phyloP scores from a whole-genome alignment of 805 yeast genomes.

The Pichia scutulata region DNA sequence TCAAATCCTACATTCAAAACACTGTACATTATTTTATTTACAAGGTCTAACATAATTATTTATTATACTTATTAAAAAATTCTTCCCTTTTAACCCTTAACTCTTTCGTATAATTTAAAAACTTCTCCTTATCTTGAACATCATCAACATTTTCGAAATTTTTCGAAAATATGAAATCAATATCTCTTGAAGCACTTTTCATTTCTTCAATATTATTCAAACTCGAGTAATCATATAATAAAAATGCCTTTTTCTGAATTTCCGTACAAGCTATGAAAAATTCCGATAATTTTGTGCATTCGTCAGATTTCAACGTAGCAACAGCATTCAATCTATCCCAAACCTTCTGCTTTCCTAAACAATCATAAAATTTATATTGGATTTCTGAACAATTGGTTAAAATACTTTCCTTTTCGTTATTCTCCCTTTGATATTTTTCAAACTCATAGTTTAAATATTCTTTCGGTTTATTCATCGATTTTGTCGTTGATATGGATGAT shows the following conservation, averaged over 20 bases:
- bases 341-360: constrained; percentile 17
- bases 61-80: constrained; percentile 22
- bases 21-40: background rate
- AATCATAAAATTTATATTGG: constrained; percentile 22
- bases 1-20: too few species aligned
- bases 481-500: background rate
- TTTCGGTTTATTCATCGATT: constrained; percentile 5
- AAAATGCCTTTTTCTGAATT: constrained; percentile 26
- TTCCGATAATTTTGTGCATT: constrained; percentile 22
- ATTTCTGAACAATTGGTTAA: constrained; percentile 29
- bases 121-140: constrained; percentile 19
- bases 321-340: constrained; percentile 14
- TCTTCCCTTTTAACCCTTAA: constrained; percentile 25
- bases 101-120: constrained; percentile 19
- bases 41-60: constrained; percentile 8
- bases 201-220: constrained; percentile 24
- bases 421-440: constrained; percentile 24
- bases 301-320: constrained; percentile 15
- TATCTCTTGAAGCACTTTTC: constrained; percentile 20
- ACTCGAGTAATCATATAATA: constrained; percentile 26
- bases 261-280: constrained; percentile 26
- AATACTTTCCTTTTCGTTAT: constrained; percentile 23
- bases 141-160: constrained; percentile 23
- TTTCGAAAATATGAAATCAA: constrained; percentile 25
- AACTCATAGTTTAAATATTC: constrained; percentile 13